Evolutionary conservation across 176 grass and related monocot species (phyloP).

Genomic region (Rhynchospora tenuis): DNA sequence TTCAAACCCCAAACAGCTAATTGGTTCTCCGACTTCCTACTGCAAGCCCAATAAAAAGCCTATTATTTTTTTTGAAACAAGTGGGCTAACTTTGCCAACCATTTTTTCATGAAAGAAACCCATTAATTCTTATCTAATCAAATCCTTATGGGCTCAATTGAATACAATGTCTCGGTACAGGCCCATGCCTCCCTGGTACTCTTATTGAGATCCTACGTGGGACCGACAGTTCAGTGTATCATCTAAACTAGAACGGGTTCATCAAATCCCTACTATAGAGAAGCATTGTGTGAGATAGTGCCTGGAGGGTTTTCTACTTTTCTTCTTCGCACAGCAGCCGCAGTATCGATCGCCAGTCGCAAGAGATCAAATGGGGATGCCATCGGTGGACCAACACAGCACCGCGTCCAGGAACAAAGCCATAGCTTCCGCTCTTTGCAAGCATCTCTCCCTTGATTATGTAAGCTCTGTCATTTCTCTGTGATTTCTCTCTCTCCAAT

Average conservation of each 20-base stretch:
- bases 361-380: constrained; percentile 31
- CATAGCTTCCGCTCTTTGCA: constrained; percentile 61
- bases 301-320: neutral
- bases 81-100: too few species aligned
- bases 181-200: neutral
- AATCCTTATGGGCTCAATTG: neutral
- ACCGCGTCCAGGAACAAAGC: constrained; percentile 44
- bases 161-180: neutral
- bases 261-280: neutral
- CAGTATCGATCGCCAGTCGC: neutral
- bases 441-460: constrained; percentile 47
- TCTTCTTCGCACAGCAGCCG: constrained; percentile 17
- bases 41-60: too few species aligned
- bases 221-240: neutral
- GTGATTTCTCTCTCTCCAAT: constrained; percentile 8
- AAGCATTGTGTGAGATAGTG: neutral
- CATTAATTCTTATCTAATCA: neutral
- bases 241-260: neutral
- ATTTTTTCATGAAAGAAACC: neutral
- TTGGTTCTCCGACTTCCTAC: too few species aligned
- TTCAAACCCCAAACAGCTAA: too few species aligned
- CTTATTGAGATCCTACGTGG: neutral
- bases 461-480: constrained; percentile 24
- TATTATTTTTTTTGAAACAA: too few species aligned
- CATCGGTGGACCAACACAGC: constrained; percentile 15